phyloP scores from a whole-genome alignment of 2,329 filamentous ascomycete species.

The Ophiostoma angusticollis region DNA sequence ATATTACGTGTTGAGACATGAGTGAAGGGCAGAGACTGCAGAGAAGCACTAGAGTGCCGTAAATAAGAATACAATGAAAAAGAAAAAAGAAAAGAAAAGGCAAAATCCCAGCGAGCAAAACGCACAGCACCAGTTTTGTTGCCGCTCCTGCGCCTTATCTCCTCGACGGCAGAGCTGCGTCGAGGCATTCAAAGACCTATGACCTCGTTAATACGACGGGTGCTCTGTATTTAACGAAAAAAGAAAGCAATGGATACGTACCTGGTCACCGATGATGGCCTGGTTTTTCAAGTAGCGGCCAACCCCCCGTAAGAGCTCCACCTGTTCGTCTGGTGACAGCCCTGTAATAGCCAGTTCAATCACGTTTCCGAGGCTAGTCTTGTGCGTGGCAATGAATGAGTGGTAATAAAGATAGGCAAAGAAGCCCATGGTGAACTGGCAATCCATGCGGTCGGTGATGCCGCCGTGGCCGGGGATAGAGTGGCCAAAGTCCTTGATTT shows the following conservation, averaged over 20 bases:
- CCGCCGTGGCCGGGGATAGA: conserved; percentile 95
- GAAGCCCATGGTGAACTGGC: conserved; percentile 99
- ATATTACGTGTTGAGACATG: conserved; percentile 5
- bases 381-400: conserved; percentile 85
- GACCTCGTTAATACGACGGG: conserved; percentile 1
- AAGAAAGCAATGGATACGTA: conserved; percentile 17
- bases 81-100: not conserved
- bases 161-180: conserved; percentile 13
- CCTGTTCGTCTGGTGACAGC: conserved; percentile 75
- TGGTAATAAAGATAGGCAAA: conserved; percentile 98
- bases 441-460: conserved; percentile 98
- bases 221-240: not conserved
- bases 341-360: conserved; percentile 87
- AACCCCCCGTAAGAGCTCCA: conserved; percentile 61
- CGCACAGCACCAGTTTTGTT: not conserved
- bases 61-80: not conserved
- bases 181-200: conserved; percentile 14
- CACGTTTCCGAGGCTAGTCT: conserved; percentile 71
- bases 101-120: not conserved
- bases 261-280: conserved; percentile 31
- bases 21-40: not conserved
- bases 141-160: conserved; percentile 1
- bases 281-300: conserved; percentile 53
- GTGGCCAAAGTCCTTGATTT: conserved; percentile 99
- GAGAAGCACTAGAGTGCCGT: not conserved